A percentile compares a stretch with the other conserved stretches of the same genome.
These are phyloP conservation scores for Ceratobasidium sp. DNA, from an alignment of 1,284 basidiomycete species.

Conservation along the genomic window DNA sequence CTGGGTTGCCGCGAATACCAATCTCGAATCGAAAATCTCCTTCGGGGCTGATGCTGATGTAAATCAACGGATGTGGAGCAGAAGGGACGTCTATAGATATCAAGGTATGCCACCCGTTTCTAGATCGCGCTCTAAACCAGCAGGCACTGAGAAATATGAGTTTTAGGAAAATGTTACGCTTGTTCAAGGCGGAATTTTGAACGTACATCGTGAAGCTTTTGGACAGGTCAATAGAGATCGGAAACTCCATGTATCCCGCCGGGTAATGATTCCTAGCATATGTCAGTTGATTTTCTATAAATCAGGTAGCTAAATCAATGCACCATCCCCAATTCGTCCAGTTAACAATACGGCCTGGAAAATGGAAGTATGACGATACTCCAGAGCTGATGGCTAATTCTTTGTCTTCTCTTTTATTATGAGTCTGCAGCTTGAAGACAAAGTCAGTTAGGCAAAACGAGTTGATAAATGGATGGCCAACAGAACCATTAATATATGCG, in stretches of 20 bases:
- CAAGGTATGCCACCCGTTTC: background rate
- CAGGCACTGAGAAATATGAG: background rate
- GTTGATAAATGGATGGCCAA: background rate
- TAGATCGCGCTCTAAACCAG: conserved; percentile 1
- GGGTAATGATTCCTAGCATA: background rate
- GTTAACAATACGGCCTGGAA: background rate
- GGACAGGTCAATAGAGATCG: background rate
- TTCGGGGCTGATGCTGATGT: conserved; percentile 4
- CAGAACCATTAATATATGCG: background rate
- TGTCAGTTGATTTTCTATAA: background rate
- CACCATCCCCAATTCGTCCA: background rate
- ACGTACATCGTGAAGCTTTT: conserved; percentile 1
- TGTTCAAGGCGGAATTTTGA: background rate
- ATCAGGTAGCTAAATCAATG: background rate
- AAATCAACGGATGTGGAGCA: background rate
- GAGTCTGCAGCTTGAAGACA: too few relatives aligned
- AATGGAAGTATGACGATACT: background rate
- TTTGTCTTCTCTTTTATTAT: too few relatives aligned
- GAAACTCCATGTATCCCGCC: conserved; percentile 2
- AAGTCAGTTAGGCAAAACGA: too few relatives aligned
- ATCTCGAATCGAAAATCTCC: conserved; percentile 4
- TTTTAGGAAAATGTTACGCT: background rate
- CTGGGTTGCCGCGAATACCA: background rate
- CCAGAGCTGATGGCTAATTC: background rate
- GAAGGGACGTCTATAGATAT: background rate